Base-by-base conservation (phyloP, 2,329 filamentous ascomycete species). In the Bretziella fagacearum region DNA sequence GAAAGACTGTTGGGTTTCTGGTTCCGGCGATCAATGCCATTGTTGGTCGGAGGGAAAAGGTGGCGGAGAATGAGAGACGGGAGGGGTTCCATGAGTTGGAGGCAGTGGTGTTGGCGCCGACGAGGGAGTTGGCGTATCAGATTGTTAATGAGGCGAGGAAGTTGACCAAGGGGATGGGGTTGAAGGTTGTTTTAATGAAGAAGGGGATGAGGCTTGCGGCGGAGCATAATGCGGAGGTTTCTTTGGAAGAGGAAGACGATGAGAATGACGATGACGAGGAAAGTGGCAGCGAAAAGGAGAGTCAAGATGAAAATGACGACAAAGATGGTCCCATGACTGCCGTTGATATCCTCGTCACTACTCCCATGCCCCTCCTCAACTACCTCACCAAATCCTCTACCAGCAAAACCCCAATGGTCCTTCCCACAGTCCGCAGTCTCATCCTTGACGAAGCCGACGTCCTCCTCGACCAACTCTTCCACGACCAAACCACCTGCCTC, bases 381-480 rank as follows among this genome's bases (percentile, higher is more conserved):
- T 77, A 83, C 2, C 63, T 95, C 5, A 35, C 60, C 61, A 3
- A 65, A 69, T 30, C 15, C 8, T 13, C 36, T 4, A 13, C 30
- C 30, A 13, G 17, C 18, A 13, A 22, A 22, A 7, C 65, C 64
- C 46, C 67, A 57, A 62, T 66, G 26, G 63, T 69, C 4, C 62
- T 93, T 4, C 75, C 83, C 0, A 71, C 74, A 1, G 79, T 95
- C 3, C 71, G 71, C 37, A 77, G 77, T 44, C 66, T 98, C 15
- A 72, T 96, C 29, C 68, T 98, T 2, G 91, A 98, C 57, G 91
- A 98, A 67, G 91, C 86, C 1, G 91, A 98, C 60, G 86, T 96
- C 11, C 78, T 98, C 4, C 73, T 98, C 8, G 87, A 96, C 56
- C 79, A 83, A 13, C 69, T 95, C 4, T 98, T 98, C 66, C 75